phyloP scores from a whole-genome alignment of 1,139 yeast species.

The Sugiyamaella japonica region DNA sequence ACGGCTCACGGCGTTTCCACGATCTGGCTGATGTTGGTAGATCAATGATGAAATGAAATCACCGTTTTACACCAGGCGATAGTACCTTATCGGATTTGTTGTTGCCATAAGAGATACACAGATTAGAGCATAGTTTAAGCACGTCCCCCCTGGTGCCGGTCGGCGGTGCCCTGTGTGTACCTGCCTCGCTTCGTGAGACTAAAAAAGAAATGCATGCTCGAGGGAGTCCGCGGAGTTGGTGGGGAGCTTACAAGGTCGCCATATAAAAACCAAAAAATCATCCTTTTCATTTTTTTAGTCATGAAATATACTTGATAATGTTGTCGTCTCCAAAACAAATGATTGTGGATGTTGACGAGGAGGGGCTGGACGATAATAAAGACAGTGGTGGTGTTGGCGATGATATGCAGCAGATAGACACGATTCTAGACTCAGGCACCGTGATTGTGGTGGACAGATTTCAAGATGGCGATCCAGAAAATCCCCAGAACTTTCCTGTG shows the following conservation, averaged over 20 bases:
- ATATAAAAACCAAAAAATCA: not conserved
- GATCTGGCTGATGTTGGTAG: too few species aligned
- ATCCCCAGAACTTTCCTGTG: constrained; percentile 18
- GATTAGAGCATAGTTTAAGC: too few species aligned
- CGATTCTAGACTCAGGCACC: not conserved
- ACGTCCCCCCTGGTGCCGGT: not conserved
- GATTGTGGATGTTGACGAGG: too few species aligned
- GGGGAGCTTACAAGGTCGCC: not conserved
- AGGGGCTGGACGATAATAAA: not conserved
- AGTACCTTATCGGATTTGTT: too few species aligned
- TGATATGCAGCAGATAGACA: not conserved
- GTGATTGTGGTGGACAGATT: not conserved
- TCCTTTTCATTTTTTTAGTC: not conserved
- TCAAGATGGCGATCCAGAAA: constrained; percentile 19
- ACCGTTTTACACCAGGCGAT: too few species aligned
- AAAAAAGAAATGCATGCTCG: not conserved
- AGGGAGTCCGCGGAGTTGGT: not conserved
- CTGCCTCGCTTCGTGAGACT: not conserved
- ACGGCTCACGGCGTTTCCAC: too few species aligned
- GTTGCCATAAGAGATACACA: too few species aligned
- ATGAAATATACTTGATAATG: not conserved
- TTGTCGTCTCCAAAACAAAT: not conserved
- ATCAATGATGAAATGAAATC: too few species aligned
- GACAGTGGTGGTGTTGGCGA: not conserved
- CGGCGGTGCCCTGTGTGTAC: not conserved